Evolutionary conservation across 495 filamentous ascomycete species (phyloP), one percentile per base, ranked within the genome.

Genomic region (Cetradonia linearis): DNA sequence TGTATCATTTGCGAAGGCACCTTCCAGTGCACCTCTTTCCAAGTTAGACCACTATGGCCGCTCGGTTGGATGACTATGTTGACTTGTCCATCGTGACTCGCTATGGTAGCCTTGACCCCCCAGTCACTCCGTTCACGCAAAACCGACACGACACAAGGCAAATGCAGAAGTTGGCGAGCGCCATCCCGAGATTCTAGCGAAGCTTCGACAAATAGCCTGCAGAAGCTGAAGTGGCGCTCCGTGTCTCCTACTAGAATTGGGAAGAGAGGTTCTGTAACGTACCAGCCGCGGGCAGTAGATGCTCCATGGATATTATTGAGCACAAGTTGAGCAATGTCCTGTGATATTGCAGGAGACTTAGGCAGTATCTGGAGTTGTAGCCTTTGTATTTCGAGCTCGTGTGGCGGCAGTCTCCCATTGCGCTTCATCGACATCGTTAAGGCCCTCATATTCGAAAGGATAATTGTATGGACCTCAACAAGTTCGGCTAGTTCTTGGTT

Each of bases 1-100:
- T 61, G 59, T 47, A 84, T 79, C 3, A 86, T 83, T 56, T 78
- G 76, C 10, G 75, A 74, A 18, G 83, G 81, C 13, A 80, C 71
- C 55, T 84, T 84, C 89, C 89, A 95, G 50, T 81, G 75, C 27
- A 93, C 82, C 64, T 89, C 83, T 34, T 87, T 78, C 90, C 90
- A 95, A 1, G 81, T 84, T 3, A 85, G 81, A 1, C 86, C 86
- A n/a, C 73, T 70, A 64, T 80, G 79, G 62, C 79, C 84, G 63
- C 85, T 81, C 25, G 78, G 72, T 59, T 86, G 86, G 31, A 95
- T 84, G 56, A 80, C 71, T n/a, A 94, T 71, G 65, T 88, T 86
- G 56, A 93, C 79, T 25, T 83, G 76, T 13, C 84, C 83, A 65
- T 85, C 85, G 72, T 93, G 88, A 70, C 83, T 92, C 11, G 84